Evolutionary conservation across 2,329 filamentous ascomycete species (phyloP).

Genomic region (Fusarium marasasianum): DNA sequence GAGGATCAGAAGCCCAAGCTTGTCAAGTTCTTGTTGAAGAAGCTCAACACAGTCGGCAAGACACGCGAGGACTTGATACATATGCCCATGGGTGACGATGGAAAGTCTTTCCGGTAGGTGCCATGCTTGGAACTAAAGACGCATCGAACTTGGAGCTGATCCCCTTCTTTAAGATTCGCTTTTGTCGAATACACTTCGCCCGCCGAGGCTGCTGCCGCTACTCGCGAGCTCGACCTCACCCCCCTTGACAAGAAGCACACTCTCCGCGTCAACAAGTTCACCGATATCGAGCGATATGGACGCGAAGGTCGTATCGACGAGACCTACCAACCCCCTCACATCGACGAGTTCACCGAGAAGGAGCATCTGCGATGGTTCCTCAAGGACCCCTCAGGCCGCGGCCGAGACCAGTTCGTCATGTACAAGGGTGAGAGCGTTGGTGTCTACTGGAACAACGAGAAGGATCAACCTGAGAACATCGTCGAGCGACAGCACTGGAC

Average conservation of each 20-base stretch:
- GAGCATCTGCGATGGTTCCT: constrained; percentile 96
- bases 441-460: constrained; percentile 98
- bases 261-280: constrained; percentile 95
- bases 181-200: constrained; percentile 96
- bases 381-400: constrained; percentile 79
- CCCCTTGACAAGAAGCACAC: constrained; percentile 97
- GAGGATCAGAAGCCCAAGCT: constrained; percentile 94
- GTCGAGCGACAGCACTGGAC: constrained; percentile 97
- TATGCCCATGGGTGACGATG: constrained; percentile 92
- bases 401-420: constrained; percentile 95
- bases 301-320: constrained; percentile 94
- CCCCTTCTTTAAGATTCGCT: constrained; percentile 73
- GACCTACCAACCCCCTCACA: constrained; percentile 82
- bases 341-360: constrained; percentile 88
- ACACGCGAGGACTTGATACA: constrained; percentile 87
- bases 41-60: constrained; percentile 85
- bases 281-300: constrained; percentile 95
- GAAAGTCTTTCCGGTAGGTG: constrained; percentile 84
- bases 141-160: constrained; percentile 19
- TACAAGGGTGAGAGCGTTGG: constrained; percentile 91
- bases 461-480: constrained; percentile 84
- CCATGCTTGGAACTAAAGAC: not conserved
- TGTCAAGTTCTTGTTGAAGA: constrained; percentile 94
- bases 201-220: constrained; percentile 87
- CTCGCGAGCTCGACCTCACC: constrained; percentile 85